Evolutionary conservation across 257 asterid genomes (phyloP), one percentile per base, ranked within the genome.

Genomic region (Nicotiana obtusifolia): DNA sequence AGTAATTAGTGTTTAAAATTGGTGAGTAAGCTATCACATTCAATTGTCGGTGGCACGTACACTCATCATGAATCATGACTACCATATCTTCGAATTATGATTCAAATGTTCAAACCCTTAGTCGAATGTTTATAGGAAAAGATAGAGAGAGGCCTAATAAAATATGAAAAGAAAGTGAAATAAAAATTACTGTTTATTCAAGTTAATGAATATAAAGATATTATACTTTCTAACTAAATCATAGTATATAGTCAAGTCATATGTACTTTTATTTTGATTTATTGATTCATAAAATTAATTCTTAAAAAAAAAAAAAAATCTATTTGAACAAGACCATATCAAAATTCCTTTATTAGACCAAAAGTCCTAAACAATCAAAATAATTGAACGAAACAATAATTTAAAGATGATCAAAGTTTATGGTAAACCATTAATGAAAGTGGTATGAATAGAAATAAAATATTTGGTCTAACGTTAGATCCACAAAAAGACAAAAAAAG

Each of bases 11-110:
- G 22, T 73, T 26, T 15, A 73, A n/a, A 22, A 73, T 73, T 24
- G 79, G 16, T 15, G 37, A 47, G 60, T 44, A 44, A 71, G 20
- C 16, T 33, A 47, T 73, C 79, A 7, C 15, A 49, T 75, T 75
- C 62, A 7, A 15, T 24, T 75, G 62, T 75, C 79, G 79, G 79
- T 75, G 79, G 44, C 62, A 75, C 62, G 62, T 49, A 75, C 41
- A 49, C 61, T 47, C 15, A 31, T 22, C 61, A 47, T 26, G 13
- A 73, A 4, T 20, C 13, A 41, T 41, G 49, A 41, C 49, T 14
- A 14, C 19, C 16, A 52, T 15, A 52, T 52, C 57, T 52, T 14
- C 5, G 57, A 22, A 73, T 13, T 47, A 69, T 41, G 7, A 41
- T 41, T 71, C 35, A 41, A 41, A 37, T n/a, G 16, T 71, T 44